These are phyloP conservation scores for Aspergillus intermedius DNA, from an alignment of 2,329 filamentous ascomycete species.

Conservation along the genomic window DNA sequence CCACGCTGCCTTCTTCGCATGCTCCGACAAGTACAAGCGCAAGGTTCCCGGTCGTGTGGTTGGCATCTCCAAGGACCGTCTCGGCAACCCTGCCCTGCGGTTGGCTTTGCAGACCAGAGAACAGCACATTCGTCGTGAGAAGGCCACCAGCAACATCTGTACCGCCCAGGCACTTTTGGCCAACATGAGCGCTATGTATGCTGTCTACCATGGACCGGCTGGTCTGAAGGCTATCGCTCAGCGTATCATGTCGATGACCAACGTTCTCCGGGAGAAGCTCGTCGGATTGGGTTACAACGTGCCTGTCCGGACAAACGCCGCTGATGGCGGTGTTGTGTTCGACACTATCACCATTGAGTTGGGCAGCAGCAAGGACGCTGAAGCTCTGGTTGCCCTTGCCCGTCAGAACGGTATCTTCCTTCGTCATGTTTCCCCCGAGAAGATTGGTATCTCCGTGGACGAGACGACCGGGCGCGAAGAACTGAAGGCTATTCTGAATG, in stretches of 20 bases:
- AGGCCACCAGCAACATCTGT: constrained; percentile 96
- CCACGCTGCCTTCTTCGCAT: constrained; percentile 95
- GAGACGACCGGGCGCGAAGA: constrained; percentile 60
- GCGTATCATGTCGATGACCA: constrained; percentile 64
- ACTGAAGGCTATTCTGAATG: constrained; percentile 51
- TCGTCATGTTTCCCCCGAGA: constrained; percentile 53
- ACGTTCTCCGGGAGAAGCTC: constrained; percentile 61
- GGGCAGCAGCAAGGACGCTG: constrained; percentile 45
- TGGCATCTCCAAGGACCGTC: constrained; percentile 83
- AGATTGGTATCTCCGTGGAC: constrained; percentile 70
- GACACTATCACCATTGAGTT: constrained; percentile 70
- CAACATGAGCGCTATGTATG: constrained; percentile 94
- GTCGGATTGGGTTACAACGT: constrained; percentile 59
- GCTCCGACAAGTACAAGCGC: constrained; percentile 83
- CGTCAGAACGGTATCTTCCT: constrained; percentile 54
- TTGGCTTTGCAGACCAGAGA: constrained; percentile 87
- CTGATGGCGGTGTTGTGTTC: constrained; percentile 58
- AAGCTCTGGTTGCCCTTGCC: constrained; percentile 48
- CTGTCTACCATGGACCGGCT: constrained; percentile 82
- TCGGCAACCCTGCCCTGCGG: constrained; percentile 73
- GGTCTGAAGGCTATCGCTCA: constrained; percentile 80
- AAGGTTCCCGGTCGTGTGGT: constrained; percentile 89
- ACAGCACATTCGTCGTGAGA: constrained; percentile 92
- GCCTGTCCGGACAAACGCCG: constrained; percentile 50
- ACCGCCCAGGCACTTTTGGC: constrained; percentile 89